Base-by-base conservation (phyloP, 2,329 filamentous ascomycete genomes). In the Exophiala calicioides region DNA sequence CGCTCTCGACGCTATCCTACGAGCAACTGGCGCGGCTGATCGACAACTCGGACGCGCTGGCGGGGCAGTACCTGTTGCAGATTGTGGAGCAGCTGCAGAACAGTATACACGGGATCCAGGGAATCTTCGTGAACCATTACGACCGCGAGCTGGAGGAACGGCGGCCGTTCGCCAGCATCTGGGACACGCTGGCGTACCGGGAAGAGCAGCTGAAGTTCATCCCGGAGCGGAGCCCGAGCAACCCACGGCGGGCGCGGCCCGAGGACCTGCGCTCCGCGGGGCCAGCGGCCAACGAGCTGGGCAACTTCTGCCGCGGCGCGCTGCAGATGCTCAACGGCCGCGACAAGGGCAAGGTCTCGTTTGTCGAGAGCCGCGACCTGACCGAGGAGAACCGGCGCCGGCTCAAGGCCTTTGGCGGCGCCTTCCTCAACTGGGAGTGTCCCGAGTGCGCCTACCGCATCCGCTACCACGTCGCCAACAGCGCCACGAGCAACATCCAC, bases 391-490 rank as follows among this genome's bases (percentile, higher is more conserved):
- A 58, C 19, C 35, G 23, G 19, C 49, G 41, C 12, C 43, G 47
- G 23, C 41, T 59, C 8, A 42, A 37, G 31, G 46, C 50, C 8
- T 45, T 50, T 23, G 49, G 46, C 15, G 58, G 58, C 18, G 55
- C 49, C 3, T 60, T 49, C 30, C 36, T 60, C 10, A 51, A 52
- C 31, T 60, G 58, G 58, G 47, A 57, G 32, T 60, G 58, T 36
- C 45, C 55, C 12, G 40, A 56, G 13, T 60, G 58, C 38, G 50
- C 49, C 9, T 59, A 53, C 40, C 51, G 48, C 15, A 39, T 59
- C 10, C 55, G 49, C 38, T 58, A 55, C 33, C 56, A 60, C 24
- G 55, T 60, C 12, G 27, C 39, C 20, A 48, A 33, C 34, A 56
- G 52, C 45, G 33, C 35, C 13, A 46, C 42, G 12, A 50, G 51